phyloP scores from a whole-genome alignment of 202 grass and related monocot genomes.

The Schoenoplectus triqueter region DNA sequence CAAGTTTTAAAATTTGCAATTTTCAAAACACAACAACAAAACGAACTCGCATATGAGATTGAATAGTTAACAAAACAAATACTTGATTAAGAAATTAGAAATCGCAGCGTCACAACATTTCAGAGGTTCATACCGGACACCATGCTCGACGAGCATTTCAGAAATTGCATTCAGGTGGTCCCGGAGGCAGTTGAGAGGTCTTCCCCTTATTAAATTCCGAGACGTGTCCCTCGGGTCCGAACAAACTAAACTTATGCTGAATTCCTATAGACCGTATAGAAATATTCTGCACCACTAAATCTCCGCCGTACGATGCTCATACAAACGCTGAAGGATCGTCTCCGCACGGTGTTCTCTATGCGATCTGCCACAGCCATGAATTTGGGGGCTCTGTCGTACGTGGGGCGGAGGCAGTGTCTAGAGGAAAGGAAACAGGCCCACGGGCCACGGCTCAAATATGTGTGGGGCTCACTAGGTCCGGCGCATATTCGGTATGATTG shows the following conservation, averaged over 20 bases:
- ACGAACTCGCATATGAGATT: no score
- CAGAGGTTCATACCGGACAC: no score
- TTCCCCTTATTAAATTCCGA: slow-evolving; percentile 17
- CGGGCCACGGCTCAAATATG: slow-evolving; percentile 15
- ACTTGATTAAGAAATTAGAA: no score
- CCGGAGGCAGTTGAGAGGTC: slow-evolving; percentile 27
- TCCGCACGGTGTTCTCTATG: no score
- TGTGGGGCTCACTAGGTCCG: not conserved
- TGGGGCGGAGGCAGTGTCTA: slow-evolving; percentile 32
- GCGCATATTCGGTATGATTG: slow-evolving; percentile 39
- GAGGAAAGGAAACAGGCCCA: slow-evolving; percentile 48
- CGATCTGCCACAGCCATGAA: not conserved
- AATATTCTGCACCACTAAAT: not conserved
- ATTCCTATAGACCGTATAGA: not conserved
- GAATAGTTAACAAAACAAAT: no score
- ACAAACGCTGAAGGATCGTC: no score
- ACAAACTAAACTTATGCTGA: no score
- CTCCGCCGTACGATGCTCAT: not conserved
- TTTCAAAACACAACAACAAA: no score
- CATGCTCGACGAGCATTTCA: not conserved
- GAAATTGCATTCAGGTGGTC: not conserved
- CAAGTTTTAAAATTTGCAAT: no score
- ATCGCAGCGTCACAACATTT: not conserved
- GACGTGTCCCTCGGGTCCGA: not conserved
- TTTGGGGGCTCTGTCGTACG: not conserved